phyloP scores from a whole-genome alignment of 2,329 filamentous ascomycete species.

The Talaromyces sp. region DNA sequence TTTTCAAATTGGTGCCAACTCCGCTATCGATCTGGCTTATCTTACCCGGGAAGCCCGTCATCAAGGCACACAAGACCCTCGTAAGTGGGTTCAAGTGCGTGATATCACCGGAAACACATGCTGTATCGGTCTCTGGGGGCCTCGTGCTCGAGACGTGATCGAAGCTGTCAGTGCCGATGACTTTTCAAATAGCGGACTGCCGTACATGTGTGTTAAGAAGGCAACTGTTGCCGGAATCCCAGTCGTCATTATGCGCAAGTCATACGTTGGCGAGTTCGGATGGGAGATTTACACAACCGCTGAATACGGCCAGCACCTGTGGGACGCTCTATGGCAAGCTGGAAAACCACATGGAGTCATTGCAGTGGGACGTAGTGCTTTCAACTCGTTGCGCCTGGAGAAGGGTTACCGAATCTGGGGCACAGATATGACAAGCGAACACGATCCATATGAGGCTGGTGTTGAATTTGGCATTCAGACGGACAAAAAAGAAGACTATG shows the following conservation, averaged over 20 bases:
- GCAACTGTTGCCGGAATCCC: constrained; percentile 53
- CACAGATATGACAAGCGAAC: constrained; percentile 57
- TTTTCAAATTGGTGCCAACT: constrained; percentile 53
- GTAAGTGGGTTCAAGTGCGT: constrained; percentile 47
- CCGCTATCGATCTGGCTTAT: constrained; percentile 52
- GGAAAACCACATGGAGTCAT: constrained; percentile 54
- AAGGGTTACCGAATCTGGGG: constrained; percentile 57
- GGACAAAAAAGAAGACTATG: constrained; percentile 6
- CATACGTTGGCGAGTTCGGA: constrained; percentile 58
- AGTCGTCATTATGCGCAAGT: constrained; percentile 52
- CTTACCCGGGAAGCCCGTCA: constrained; percentile 49
- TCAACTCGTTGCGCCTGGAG: constrained; percentile 57
- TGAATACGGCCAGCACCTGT: constrained; percentile 54
- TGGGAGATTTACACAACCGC: constrained; percentile 61
- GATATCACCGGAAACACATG: constrained; percentile 59
- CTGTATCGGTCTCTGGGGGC: constrained; percentile 61
- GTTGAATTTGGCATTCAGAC: constrained; percentile 48
- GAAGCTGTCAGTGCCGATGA: constrained; percentile 22
- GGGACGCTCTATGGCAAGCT: constrained; percentile 55
- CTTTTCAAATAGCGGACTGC: constrained; percentile 30
- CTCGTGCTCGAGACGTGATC: constrained; percentile 51
- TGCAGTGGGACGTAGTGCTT: constrained; percentile 55
- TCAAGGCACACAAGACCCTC: constrained; percentile 40
- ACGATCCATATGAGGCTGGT: constrained; percentile 58
- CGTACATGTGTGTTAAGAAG: constrained; percentile 49